These are phyloP conservation scores for Herpotrichia juniperi DNA, from an alignment of 2,329 filamentous ascomycete genomes.

Conservation along the genomic window DNA sequence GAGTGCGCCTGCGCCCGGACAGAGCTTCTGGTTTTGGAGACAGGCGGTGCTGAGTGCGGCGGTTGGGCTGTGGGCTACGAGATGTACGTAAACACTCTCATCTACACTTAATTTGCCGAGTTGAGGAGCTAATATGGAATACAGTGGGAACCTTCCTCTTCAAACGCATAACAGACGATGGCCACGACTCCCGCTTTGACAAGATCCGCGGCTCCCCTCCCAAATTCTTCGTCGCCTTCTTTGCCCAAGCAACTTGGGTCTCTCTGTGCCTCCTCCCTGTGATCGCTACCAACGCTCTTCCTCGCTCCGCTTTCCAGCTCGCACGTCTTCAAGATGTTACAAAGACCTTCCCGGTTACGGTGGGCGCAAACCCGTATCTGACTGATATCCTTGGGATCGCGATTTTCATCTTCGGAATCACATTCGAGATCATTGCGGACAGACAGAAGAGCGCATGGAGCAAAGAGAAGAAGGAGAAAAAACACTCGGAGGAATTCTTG, in stretches of 20 bases:
- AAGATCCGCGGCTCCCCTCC: conserved; percentile 58
- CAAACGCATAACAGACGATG: conserved; percentile 63
- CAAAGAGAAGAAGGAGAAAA: conserved; percentile 66
- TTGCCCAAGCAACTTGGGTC: conserved; percentile 71
- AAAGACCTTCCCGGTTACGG: conserved; percentile 51
- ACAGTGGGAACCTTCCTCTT: conserved; percentile 70
- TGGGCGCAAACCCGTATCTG: conserved; percentile 48
- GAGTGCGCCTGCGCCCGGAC: conserved; percentile 27
- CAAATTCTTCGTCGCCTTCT: conserved; percentile 62
- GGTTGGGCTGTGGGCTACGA: conserved; percentile 66
- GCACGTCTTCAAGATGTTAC: conserved; percentile 19
- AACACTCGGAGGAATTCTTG: conserved; percentile 71
- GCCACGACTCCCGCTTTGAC: conserved; percentile 66
- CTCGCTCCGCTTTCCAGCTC: conserved; percentile 54
- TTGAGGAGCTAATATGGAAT: not conserved
- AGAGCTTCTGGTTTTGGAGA: conserved; percentile 62
- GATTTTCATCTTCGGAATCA: conserved; percentile 65
- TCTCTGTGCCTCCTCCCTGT: conserved; percentile 70
- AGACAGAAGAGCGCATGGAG: conserved; percentile 68
- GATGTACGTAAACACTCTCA: conserved; percentile 53
- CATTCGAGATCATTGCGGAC: conserved; percentile 67
- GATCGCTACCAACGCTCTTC: conserved; percentile 67
- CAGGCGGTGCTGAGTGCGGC: conserved; percentile 61
- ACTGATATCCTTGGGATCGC: conserved; percentile 64
- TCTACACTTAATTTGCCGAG: not conserved